Percentiles rank a stretch among this genome's conserved stretches.
These are phyloP conservation scores for Ustilago shanxiensis DNA, from an alignment of 1,284 basidiomycete genomes.

Conservation along the genomic window DNA sequence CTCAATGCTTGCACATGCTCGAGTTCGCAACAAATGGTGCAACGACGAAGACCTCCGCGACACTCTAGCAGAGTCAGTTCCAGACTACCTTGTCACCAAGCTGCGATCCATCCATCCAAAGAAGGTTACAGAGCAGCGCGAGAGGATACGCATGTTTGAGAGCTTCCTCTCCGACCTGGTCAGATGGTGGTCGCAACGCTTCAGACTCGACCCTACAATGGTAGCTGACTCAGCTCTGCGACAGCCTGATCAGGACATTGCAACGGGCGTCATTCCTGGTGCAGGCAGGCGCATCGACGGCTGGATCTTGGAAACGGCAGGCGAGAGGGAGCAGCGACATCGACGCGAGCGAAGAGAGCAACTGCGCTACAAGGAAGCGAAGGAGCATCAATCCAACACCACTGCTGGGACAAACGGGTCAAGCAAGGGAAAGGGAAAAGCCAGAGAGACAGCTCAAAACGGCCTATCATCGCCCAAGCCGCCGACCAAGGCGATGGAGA, in stretches of 20 bases:
- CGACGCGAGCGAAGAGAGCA: conserved; percentile 44
- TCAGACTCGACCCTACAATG: conserved; percentile 58
- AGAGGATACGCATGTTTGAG: conserved; percentile 68
- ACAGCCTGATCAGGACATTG: conserved; percentile 62
- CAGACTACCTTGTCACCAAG: conserved; percentile 59
- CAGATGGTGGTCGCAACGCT: conserved; percentile 64
- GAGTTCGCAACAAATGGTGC: conserved; percentile 84
- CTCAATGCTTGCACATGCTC: conserved; percentile 80
- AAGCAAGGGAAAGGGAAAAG: conserved; percentile 33
- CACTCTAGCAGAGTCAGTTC: conserved; percentile 57
- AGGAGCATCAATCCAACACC: conserved; percentile 16
- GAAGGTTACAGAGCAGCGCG: conserved; percentile 61
- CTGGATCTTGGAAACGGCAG: conserved; percentile 64
- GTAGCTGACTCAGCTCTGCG: conserved; percentile 61
- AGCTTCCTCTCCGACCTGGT: conserved; percentile 64
- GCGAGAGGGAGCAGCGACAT: conserved; percentile 61
- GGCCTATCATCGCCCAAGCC: conserved; percentile 20
- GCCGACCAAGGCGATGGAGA: conserved; percentile 69
- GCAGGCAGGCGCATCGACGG: conserved; percentile 62
- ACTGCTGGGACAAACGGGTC: conserved; percentile 16
- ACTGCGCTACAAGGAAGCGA: conserved; percentile 29
- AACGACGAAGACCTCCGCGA: conserved; percentile 83
- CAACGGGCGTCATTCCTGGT: conserved; percentile 50
- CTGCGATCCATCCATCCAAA: conserved; percentile 65
- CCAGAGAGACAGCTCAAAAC: neutral